Evolutionary conservation across 176 grass and related monocot genomes (phyloP).

Genomic region (Thinopyrum elongatum): DNA sequence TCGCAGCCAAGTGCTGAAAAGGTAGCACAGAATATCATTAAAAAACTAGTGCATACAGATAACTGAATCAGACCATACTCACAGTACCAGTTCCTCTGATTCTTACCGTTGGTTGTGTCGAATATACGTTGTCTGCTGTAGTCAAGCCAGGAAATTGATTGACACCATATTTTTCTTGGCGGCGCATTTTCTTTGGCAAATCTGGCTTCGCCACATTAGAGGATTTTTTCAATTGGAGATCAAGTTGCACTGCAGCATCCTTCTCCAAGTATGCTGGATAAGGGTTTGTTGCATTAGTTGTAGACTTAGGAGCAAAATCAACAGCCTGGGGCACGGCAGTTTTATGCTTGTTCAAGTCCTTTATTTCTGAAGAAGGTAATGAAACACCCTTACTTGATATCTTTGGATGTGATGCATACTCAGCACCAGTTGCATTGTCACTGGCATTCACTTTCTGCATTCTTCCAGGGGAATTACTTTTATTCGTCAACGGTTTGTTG

Average conservation of each 20-base stretch:
- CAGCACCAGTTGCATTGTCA: slow-evolving; percentile 21
- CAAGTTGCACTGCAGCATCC: slow-evolving; percentile 32
- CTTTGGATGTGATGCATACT: slow-evolving; percentile 27
- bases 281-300: slow-evolving; percentile 32
- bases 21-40: slow-evolving; percentile 23
- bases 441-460: slow-evolving; percentile 39
- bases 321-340: not conserved
- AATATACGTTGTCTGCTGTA: slow-evolving; percentile 40
- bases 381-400: slow-evolving; percentile 43
- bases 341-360: slow-evolving; percentile 49
- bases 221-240: slow-evolving; percentile 43
- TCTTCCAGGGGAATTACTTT: slow-evolving; percentile 16
- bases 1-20: slow-evolving; percentile 46
- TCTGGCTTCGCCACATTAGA: slow-evolving; percentile 40
- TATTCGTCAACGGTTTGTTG: slow-evolving; percentile 29
- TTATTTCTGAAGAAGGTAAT: slow-evolving; percentile 41
- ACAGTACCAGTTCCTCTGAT: not conserved
- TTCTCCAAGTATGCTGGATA: slow-evolving; percentile 43
- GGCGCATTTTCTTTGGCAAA: slow-evolving; percentile 27
- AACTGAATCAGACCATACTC: not conserved
- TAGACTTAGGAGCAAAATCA: slow-evolving; percentile 29
- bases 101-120: slow-evolving; percentile 48
- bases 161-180: slow-evolving; percentile 32
- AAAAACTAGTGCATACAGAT: slow-evolving; percentile 13
- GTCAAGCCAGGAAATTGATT: slow-evolving; percentile 41